Base-by-base conservation (phyloP, 2,329 filamentous ascomycete species). In the Colletotrichum spaethianum region DNA sequence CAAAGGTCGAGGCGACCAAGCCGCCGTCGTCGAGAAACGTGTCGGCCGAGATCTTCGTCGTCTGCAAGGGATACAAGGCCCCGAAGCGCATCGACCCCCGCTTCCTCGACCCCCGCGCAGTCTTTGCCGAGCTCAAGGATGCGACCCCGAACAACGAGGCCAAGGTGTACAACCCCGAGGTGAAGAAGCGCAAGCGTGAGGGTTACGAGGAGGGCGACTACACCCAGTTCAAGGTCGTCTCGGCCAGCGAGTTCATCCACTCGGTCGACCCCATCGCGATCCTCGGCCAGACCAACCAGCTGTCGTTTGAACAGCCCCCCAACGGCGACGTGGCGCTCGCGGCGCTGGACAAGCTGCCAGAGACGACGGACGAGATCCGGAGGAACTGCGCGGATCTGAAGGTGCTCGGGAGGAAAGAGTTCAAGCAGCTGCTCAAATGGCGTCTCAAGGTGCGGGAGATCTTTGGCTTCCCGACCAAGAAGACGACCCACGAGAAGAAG, bases 131-230 rank as follows among this genome's bases (percentile, higher is more conserved):
- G 81, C 86, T 98, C n/a, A 86, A 93, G 40, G 94, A 93, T 69
- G 91, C 93, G 1, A 93, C 92, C 0, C 94, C 95, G 1, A 99
- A 98, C 82, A 97, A 98, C 76, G 96, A 99, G 81, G 96, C 96
- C 48, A 98, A 97, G 81, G 96, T 99, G 2, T 99, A 96, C 87
- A 98, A 99, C 75, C 96, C 96, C 0, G 96, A 99, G 80, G 88
- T 94, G 79, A 99, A 98, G 88, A 99, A 98, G 90, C 88, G 96
- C 70, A 98, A 98, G 89, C 89, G 96, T 86, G 96, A 97, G 55
- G 96, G 96, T 87, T 99, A 99, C 76, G 96, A 98, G 76, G 96
- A 99, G 82, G 96, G 94, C 44, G 95, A 99, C 75, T 98, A 93
- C 82, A 96, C 91, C 5, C 94, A 98, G 77, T 97, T 93, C 86